Evolutionary conservation across 805 yeast genomes (phyloP).

Genomic region (Torulaspora quercuum): DNA sequence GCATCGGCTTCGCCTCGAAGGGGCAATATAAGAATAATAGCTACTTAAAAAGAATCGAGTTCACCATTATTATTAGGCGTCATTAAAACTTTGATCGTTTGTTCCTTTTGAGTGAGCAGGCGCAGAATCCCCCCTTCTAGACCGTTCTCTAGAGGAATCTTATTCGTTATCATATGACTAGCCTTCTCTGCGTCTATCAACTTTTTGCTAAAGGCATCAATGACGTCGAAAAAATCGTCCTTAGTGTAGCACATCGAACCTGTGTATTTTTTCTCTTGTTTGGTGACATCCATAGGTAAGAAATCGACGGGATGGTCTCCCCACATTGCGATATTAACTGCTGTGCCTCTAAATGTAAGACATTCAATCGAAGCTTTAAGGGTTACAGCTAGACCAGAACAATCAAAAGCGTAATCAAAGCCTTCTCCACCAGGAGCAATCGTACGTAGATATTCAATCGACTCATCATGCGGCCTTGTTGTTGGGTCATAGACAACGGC

Average conservation of each 20-base stretch:
- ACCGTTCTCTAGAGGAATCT: conserved; percentile 47
- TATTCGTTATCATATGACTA: conserved; percentile 51
- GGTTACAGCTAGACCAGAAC: conserved; percentile 51
- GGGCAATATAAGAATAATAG: too few relatives aligned
- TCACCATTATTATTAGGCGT: conserved; percentile 46
- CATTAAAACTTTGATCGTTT: conserved; percentile 54
- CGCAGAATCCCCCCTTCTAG: conserved; percentile 51
- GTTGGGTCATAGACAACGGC: conserved; percentile 51
- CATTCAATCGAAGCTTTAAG: conserved; percentile 50
- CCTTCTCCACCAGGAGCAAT: conserved; percentile 46
- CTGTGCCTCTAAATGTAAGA: conserved; percentile 52
- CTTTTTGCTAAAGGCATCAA: conserved; percentile 49
- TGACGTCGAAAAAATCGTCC: conserved; percentile 56
- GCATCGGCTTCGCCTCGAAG: too few relatives aligned
- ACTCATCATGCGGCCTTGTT: conserved; percentile 36
- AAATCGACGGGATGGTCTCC: conserved; percentile 47
- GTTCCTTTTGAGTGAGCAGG: conserved; percentile 49
- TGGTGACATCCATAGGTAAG: conserved; percentile 55
- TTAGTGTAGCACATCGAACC: conserved; percentile 64
- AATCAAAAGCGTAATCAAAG: conserved; percentile 50
- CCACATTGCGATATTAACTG: conserved; percentile 67
- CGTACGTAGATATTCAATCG: conserved; percentile 39
- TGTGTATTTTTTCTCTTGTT: conserved; percentile 51
- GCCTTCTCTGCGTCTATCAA: conserved; percentile 44
- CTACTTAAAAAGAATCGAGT: not conserved